phyloP scores from a whole-genome alignment of 1,284 basidiomycete species.

The Leccinum solheimii region DNA sequence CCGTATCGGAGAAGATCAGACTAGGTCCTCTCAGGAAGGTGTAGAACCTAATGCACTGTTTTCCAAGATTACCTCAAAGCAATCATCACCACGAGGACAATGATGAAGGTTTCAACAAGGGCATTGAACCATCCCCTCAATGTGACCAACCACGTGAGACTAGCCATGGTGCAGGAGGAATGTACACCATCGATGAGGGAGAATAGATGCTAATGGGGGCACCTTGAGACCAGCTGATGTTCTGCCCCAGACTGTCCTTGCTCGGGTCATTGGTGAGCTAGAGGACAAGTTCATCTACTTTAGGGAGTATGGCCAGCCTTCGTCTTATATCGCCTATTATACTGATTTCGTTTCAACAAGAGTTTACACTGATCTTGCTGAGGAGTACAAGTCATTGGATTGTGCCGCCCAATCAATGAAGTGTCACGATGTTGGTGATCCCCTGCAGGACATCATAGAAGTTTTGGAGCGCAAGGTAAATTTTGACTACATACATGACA shows the following conservation, averaged over 20 bases:
- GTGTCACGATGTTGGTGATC: slow-evolving; percentile 79
- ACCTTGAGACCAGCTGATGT: slow-evolving; percentile 34
- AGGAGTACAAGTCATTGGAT: slow-evolving; percentile 88
- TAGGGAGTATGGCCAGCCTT: slow-evolving; percentile 61
- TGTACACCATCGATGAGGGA: slow-evolving; percentile 27
- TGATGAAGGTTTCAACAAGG: slow-evolving; percentile 21
- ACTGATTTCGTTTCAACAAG: slow-evolving; percentile 42
- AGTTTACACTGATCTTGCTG: slow-evolving; percentile 84
- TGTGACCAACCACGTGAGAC: slow-evolving; percentile 2
- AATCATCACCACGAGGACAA: slow-evolving; percentile 4
- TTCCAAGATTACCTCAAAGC: too few species aligned
- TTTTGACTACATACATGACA: slow-evolving; percentile 2
- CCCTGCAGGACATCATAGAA: slow-evolving; percentile 87
- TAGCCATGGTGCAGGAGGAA: slow-evolving; percentile 3
- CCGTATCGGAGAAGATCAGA: too few species aligned
- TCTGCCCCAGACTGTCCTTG: slow-evolving; percentile 82
- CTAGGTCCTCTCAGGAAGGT: too few species aligned
- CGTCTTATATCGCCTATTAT: slow-evolving; percentile 2
- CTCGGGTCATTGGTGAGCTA: slow-evolving; percentile 76
- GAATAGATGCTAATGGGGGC: slow-evolving; percentile 29
- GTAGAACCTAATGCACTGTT: too few species aligned
- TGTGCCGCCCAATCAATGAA: slow-evolving; percentile 76
- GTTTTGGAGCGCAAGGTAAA: slow-evolving; percentile 82
- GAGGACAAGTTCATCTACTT: slow-evolving; percentile 91
- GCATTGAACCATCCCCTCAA: slow-evolving; percentile 2